These are phyloP conservation scores for Jaenimonas drosophilae DNA, from an alignment of 208 protist genomes.

Conservation along the genomic window DNA sequence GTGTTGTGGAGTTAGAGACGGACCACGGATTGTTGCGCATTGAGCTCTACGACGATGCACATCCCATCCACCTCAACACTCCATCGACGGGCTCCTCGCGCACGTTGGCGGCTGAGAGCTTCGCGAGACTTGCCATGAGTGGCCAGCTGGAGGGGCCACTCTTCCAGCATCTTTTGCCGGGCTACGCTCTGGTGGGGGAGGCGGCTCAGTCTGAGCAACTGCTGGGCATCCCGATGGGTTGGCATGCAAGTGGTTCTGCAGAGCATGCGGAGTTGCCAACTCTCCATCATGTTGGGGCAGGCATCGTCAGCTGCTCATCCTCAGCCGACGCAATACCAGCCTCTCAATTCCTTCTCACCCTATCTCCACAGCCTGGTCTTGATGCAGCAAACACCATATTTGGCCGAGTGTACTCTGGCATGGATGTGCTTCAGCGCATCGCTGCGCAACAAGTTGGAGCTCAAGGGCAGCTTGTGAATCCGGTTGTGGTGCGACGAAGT, in stretches of 20 bases:
- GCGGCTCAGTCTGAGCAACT: too few species aligned
- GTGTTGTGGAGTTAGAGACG: conserved; percentile 35
- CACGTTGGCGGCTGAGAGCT: conserved; percentile 16
- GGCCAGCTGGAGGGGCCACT: conserved; percentile 31
- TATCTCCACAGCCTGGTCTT: conserved; percentile 39
- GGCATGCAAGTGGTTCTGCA: too few species aligned
- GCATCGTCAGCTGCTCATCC: conserved; percentile 24
- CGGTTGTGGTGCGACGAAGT: conserved; percentile 19
- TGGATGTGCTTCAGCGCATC: conserved; percentile 24
- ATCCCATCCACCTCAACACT: too few species aligned
- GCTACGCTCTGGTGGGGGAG: conserved; percentile 19
- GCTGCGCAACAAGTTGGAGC: conserved; percentile 17
- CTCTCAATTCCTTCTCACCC: conserved; percentile 30
- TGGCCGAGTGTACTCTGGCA: conserved; percentile 42
- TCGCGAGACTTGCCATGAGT: conserved; percentile 27
- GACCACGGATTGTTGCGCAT: conserved; percentile 26
- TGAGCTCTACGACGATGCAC: conserved; percentile 35
- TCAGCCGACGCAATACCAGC: conserved; percentile 9
- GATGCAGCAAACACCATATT: conserved; percentile 41
- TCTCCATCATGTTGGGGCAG: conserved; percentile 46
- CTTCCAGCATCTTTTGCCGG: conserved; percentile 21
- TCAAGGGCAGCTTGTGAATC: conserved; percentile 22
- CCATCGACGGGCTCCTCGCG: too few species aligned
- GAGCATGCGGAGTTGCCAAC: not conserved
- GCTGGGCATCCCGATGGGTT: too few species aligned